phyloP scores from a whole-genome alignment of 345 rosid species.

The Lepidium africanum region DNA sequence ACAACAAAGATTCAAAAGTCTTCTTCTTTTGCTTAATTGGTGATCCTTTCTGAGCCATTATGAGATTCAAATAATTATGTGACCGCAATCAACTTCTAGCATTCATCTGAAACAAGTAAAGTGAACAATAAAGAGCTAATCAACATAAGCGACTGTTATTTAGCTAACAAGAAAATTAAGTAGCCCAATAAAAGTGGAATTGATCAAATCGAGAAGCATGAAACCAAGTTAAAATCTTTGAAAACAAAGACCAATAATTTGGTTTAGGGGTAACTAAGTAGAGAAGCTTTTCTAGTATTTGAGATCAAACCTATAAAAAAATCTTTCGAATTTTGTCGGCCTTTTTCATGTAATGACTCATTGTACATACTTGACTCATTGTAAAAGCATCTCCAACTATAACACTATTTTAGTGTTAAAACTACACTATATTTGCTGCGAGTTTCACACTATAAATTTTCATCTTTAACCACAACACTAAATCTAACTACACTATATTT shows the following conservation, averaged over 20 bases:
- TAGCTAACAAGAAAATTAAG: background rate
- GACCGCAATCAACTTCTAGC: constrained; percentile 18
- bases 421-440: too few species aligned
- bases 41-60: constrained; percentile 80
- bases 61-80: background rate
- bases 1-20: constrained; percentile 36
- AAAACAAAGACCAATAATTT: background rate
- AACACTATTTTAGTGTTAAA: too few species aligned
- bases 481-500: too few species aligned
- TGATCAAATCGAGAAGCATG: background rate
- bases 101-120: background rate
- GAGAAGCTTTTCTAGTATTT: background rate
- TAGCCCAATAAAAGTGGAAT: background rate
- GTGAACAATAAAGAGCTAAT: background rate
- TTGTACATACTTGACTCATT: too few species aligned
- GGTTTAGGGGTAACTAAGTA: background rate
- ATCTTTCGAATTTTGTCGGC: background rate
- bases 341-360: too few species aligned
- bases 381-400: too few species aligned
- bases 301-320: constrained; percentile 13
- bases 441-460: too few species aligned
- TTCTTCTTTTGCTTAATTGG: constrained; percentile 41
- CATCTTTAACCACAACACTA: too few species aligned
- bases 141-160: background rate
- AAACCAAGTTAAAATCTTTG: background rate